These are phyloP conservation scores for Perkinsus marinus DNA, from an alignment of 169 alveolate species.

Conservation along the genomic window DNA sequence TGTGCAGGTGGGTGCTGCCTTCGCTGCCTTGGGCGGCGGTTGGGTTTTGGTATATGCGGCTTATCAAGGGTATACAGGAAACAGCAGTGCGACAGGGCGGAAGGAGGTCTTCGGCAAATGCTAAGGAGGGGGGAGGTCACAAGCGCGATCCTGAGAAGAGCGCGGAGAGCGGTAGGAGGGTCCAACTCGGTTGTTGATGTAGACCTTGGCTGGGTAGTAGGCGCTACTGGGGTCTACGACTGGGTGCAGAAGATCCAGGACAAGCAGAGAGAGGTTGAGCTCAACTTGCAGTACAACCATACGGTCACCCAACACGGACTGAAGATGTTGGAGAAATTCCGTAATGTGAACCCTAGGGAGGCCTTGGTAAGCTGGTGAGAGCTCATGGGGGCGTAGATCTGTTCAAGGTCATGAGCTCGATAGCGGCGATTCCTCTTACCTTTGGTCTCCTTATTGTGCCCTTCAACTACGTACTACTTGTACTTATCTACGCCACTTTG, in stretches of 20 bases:
- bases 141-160: neutral
- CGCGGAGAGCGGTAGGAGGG: neutral
- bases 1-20: neutral
- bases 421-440: neutral
- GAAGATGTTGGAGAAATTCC: neutral
- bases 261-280: neutral
- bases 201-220: neutral
- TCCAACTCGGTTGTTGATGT: neutral
- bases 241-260: neutral
- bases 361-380: neutral
- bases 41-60: neutral
- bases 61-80: neutral
- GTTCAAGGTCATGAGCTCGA: neutral
- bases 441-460: neutral
- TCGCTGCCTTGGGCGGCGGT: neutral
- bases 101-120: neutral
- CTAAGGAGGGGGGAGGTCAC: neutral
- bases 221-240: neutral
- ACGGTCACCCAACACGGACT: neutral
- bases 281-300: neutral
- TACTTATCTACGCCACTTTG: neutral
- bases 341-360: neutral
- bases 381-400: neutral
- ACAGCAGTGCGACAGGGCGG: neutral
- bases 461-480: neutral